Evolutionary conservation across 345 rosid genomes (phyloP).

Genomic region (Citrus unshiu): DNA sequence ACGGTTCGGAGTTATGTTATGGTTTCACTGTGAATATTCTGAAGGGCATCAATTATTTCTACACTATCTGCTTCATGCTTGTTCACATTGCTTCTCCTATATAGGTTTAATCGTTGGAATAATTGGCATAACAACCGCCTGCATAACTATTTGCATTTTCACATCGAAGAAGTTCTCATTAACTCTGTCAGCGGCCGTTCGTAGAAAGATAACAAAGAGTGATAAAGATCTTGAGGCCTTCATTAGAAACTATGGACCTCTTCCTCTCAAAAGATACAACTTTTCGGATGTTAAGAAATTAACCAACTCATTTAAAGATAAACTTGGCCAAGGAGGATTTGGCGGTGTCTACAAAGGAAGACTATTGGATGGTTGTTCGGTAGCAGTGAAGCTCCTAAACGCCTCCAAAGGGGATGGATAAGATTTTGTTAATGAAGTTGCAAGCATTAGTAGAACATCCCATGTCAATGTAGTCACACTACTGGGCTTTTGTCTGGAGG

Average conservation of each 20-base stretch:
- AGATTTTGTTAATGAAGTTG: too few relatives aligned
- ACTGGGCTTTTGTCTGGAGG: too few relatives aligned
- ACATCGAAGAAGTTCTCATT: background rate
- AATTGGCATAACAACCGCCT: background rate
- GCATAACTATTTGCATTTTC: background rate
- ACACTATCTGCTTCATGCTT: background rate
- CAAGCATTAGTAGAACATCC: too few relatives aligned
- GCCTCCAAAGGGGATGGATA: background rate
- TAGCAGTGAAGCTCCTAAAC: constrained; percentile 38
- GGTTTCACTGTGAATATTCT: background rate
- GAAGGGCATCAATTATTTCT: background rate
- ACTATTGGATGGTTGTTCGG: constrained; percentile 19
- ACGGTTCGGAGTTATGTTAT: background rate
- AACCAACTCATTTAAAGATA: constrained; percentile 25
- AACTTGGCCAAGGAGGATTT: constrained; percentile 39
- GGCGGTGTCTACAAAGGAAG: constrained; percentile 26
- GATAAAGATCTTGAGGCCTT: constrained; percentile 5
- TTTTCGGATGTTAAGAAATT: constrained; percentile 28
- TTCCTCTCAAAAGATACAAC: constrained; percentile 23
- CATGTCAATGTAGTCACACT: too few relatives aligned
- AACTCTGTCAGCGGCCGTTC: background rate
- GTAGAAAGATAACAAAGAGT: background rate
- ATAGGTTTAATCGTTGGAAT: background rate
- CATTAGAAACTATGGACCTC: constrained; percentile 13
- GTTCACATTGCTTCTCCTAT: background rate